Evolutionary conservation across 306 rosid genomes (phyloP).

Genomic region (Mimosa bimucronata): DNA sequence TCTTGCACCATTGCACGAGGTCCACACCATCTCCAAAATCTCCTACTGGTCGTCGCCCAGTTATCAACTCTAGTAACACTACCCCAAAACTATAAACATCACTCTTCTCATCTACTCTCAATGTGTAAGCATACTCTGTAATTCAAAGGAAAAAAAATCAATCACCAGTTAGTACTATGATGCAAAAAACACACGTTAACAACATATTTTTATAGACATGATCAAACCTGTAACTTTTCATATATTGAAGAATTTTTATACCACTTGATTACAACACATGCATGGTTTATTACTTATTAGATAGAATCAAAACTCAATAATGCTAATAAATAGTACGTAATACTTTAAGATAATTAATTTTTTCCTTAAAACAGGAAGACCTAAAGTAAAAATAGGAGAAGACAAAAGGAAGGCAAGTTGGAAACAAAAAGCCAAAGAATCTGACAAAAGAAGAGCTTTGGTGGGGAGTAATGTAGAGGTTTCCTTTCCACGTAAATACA

Average conservation of each 20-base stretch:
- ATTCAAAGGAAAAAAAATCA: background rate
- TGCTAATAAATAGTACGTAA: background rate
- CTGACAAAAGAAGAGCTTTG: background rate
- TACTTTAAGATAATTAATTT: background rate
- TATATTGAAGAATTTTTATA: no score
- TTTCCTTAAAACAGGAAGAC: background rate
- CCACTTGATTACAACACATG: background rate
- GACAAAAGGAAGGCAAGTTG: slow-evolving; percentile 36
- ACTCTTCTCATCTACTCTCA: slow-evolving; percentile 81
- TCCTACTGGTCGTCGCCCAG: slow-evolving; percentile 75
- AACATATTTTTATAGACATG: no score
- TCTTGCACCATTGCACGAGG: slow-evolving; percentile 80
- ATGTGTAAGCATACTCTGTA: slow-evolving; percentile 87
- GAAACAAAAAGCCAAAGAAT: slow-evolving; percentile 11
- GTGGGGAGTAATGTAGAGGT: background rate
- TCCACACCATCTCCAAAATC: slow-evolving; percentile 78
- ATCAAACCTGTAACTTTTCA: no score
- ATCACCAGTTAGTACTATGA: no score
- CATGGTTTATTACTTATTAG: background rate
- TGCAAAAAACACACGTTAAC: no score
- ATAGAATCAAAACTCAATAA: background rate
- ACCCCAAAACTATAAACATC: slow-evolving; percentile 88
- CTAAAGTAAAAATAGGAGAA: background rate
- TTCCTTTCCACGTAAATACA: slow-evolving; percentile 28
- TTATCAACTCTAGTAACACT: slow-evolving; percentile 70